These are phyloP conservation scores for Aureobasidium leucospermi DNA, from an alignment of 2,329 filamentous ascomycete genomes.

Conservation along the genomic window DNA sequence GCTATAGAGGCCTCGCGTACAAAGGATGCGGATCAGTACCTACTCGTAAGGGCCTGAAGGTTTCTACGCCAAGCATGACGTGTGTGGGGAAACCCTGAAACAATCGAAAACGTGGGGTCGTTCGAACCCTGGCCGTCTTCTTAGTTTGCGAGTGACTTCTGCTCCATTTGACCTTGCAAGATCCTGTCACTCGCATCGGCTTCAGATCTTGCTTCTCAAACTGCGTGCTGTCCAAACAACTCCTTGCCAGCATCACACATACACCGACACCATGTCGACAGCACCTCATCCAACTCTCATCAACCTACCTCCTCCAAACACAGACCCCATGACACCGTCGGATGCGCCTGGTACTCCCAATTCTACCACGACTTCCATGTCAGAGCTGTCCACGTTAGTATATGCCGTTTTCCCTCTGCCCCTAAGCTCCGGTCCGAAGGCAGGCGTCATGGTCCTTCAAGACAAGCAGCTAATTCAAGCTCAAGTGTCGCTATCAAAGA, in stretches of 20 bases:
- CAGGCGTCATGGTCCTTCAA: too few relatives aligned
- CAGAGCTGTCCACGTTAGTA: slow-evolving; percentile 65
- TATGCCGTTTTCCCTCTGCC: too few relatives aligned
- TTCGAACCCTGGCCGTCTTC: not conserved
- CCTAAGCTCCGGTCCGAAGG: not conserved
- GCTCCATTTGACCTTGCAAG: too few relatives aligned
- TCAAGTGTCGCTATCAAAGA: slow-evolving; percentile 78
- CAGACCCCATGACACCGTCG: slow-evolving; percentile 66
- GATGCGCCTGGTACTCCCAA: slow-evolving; percentile 92
- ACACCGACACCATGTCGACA: not conserved
- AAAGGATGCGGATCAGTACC: not conserved
- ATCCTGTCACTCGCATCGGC: too few relatives aligned
- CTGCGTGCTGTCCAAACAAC: not conserved
- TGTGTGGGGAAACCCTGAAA: not conserved
- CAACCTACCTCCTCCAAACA: slow-evolving; percentile 72
- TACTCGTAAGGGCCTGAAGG: not conserved
- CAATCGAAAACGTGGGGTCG: not conserved
- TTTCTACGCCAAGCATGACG: not conserved
- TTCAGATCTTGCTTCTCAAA: too few relatives aligned
- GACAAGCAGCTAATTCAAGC: not conserved
- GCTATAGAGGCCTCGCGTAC: not conserved
- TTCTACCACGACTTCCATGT: slow-evolving; percentile 85
- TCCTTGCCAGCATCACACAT: not conserved
- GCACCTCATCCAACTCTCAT: slow-evolving; percentile 57
- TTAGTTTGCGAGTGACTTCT: not conserved